These are phyloP conservation scores for Erodium maritimum DNA, from an alignment of 345 rosid genomes.

Conservation along the genomic window DNA sequence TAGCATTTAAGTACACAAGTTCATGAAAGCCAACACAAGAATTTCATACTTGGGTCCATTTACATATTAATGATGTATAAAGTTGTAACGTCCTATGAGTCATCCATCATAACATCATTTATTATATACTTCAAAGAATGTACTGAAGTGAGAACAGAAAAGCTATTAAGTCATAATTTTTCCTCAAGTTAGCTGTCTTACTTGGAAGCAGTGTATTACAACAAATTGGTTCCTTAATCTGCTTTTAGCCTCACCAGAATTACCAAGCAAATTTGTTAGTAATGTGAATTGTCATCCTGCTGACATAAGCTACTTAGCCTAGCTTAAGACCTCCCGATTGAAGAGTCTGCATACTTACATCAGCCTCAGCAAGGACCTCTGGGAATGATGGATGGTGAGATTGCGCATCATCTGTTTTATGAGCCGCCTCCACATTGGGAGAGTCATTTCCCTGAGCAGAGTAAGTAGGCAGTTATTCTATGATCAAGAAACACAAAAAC, in stretches of 20 bases:
- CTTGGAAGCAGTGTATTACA: background rate
- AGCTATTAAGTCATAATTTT: background rate
- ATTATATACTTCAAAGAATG: too few species aligned
- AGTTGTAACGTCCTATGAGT: too few species aligned
- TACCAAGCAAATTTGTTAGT: background rate
- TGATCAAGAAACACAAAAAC: background rate
- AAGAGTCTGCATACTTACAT: background rate
- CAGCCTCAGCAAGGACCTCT: background rate
- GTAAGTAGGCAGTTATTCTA: slow-evolving; percentile 4
- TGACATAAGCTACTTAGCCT: background rate
- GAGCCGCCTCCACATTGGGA: slow-evolving; percentile 17
- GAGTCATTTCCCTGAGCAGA: slow-evolving; percentile 30
- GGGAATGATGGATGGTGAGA: background rate
- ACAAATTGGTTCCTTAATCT: background rate
- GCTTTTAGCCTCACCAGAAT: background rate
- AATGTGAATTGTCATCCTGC: too few species aligned
- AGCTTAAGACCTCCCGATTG: background rate
- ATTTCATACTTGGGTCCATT: background rate
- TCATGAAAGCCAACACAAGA: background rate
- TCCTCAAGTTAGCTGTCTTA: background rate
- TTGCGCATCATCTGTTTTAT: background rate
- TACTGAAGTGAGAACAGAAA: background rate
- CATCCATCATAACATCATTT: too few species aligned
- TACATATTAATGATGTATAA: background rate
- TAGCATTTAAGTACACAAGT: background rate